phyloP scores from a whole-genome alignment of 2,329 filamentous ascomycete species.

The Fusarium tricinctum region DNA sequence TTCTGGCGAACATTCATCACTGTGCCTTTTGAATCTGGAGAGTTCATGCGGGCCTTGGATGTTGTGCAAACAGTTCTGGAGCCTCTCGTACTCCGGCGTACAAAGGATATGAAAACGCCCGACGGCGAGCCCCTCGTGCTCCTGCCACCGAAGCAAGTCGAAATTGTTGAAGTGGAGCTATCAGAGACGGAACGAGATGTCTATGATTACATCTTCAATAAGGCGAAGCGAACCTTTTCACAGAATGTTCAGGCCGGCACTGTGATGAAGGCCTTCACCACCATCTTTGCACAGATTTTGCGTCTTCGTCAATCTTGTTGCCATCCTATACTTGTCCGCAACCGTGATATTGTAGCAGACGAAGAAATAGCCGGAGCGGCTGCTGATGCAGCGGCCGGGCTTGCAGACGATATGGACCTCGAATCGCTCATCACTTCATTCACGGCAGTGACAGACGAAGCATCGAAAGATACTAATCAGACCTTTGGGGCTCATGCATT shows the following conservation, averaged over 20 bases:
- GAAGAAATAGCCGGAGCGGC: slow-evolving; percentile 83
- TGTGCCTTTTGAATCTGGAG: slow-evolving; percentile 93
- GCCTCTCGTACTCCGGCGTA: slow-evolving; percentile 92
- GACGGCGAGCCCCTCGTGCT: slow-evolving; percentile 81
- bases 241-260: slow-evolving; percentile 92
- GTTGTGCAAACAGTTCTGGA: slow-evolving; percentile 98
- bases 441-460: slow-evolving; percentile 74
- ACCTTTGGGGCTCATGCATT: slow-evolving; percentile 87
- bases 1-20: slow-evolving; percentile 99
- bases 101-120: slow-evolving; percentile 98
- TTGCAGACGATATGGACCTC: slow-evolving; percentile 97
- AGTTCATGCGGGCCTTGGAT: slow-evolving; percentile 92
- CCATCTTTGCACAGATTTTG: slow-evolving; percentile 96
- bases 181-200: slow-evolving; percentile 88
- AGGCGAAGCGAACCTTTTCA: slow-evolving; percentile 86
- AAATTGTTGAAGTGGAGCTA: slow-evolving; percentile 90
- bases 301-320: slow-evolving; percentile 94
- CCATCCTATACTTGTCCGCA: slow-evolving; percentile 89
- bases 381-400: slow-evolving; percentile 82
- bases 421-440: slow-evolving; percentile 88
- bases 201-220: slow-evolving; percentile 89
- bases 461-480: slow-evolving; percentile 70
- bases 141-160: slow-evolving; percentile 82
- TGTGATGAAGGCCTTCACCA: slow-evolving; percentile 94
- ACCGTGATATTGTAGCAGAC: slow-evolving; percentile 85